Evolutionary conservation across 1,284 basidiomycete genomes (phyloP).

Genomic region (Melampsora medusae): DNA sequence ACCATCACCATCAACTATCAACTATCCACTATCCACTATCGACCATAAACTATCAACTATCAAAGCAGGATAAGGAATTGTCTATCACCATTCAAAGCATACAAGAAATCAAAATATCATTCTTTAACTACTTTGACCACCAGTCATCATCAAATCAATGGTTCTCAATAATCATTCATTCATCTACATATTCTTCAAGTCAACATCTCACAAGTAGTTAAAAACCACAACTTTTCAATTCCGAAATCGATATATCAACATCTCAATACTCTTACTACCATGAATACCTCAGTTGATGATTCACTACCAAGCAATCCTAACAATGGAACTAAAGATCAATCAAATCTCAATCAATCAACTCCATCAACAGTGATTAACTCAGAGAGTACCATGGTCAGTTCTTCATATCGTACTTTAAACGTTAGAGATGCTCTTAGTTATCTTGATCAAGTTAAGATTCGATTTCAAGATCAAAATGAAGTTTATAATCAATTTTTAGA

Average conservation of each 20-base stretch:
- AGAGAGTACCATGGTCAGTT: background rate
- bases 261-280: no score
- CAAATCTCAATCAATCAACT: background rate
- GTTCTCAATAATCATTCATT: no score
- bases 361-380: background rate
- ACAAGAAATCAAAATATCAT: no score
- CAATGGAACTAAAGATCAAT: background rate
- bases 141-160: no score
- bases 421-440: conserved; percentile 44
- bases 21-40: background rate
- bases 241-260: background rate
- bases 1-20: background rate
- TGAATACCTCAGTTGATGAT: no score
- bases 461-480: conserved; percentile 44
- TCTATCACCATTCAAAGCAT: no score
- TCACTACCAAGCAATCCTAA: no score
- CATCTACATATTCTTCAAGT: no score
- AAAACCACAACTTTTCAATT: no score
- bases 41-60: background rate
- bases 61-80: background rate
- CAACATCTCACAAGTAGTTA: no score
- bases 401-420: conserved; percentile 41
- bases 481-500: conserved; percentile 44
- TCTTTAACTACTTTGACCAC: no score
- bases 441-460: conserved; percentile 44